These are phyloP conservation scores for Yarrowia bubula DNA, from an alignment of 805 yeast genomes.

Conservation along the genomic window DNA sequence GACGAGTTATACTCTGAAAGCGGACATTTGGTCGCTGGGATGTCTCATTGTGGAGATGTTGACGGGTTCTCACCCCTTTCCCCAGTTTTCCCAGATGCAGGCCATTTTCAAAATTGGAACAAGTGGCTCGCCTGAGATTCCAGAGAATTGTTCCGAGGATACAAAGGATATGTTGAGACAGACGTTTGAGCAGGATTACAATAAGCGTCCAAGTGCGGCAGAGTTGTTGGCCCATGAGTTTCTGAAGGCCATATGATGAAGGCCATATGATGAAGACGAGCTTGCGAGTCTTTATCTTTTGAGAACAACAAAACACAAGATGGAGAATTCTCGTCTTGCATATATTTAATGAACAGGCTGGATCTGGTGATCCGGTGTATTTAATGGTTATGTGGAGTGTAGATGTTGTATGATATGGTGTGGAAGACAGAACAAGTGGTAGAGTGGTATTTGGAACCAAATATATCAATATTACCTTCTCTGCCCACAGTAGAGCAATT, in stretches of 20 bases:
- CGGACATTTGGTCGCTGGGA: slow-evolving; percentile 97
- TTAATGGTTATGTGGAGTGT: too few relatives aligned
- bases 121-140: slow-evolving; percentile 70
- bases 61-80: slow-evolving; percentile 95
- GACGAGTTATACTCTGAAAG: slow-evolving; percentile 83
- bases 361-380: too few relatives aligned
- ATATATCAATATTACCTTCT: too few relatives aligned
- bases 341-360: too few relatives aligned
- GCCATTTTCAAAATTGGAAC: slow-evolving; percentile 94
- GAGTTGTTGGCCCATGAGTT: slow-evolving; percentile 68
- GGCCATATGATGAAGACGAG: too few relatives aligned
- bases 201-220: slow-evolving; percentile 69
- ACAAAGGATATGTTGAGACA: slow-evolving; percentile 63
- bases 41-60: slow-evolving; percentile 93
- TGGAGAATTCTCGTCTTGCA: too few relatives aligned
- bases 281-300: too few relatives aligned
- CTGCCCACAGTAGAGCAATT: too few relatives aligned
- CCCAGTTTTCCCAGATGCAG: slow-evolving; percentile 93
- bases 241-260: slow-evolving; percentile 19
- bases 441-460: too few relatives aligned
- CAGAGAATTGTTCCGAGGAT: slow-evolving; percentile 59
- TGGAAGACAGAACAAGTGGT: too few relatives aligned
- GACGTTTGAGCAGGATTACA: slow-evolving; percentile 74
- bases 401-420: too few relatives aligned
- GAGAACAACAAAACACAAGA: too few relatives aligned